Conservation (phyloP, 2,329 filamentous ascomycete species). For the Arthrobotrys entomopaga region DNA sequence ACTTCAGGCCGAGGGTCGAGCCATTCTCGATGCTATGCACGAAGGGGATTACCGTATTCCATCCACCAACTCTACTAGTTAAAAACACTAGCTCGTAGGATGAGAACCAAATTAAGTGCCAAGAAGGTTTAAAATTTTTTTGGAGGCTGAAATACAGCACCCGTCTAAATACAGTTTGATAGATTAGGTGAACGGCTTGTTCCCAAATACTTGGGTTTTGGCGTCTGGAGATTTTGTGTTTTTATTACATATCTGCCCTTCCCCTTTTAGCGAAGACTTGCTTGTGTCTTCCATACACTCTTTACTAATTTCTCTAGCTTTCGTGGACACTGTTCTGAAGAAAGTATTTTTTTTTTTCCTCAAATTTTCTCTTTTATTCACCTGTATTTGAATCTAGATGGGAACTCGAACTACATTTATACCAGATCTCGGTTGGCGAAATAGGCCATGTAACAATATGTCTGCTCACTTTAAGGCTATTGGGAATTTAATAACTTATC, state of each 20-base stretch:
- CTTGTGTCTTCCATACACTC: background rate
- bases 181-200: conserved; percentile 33
- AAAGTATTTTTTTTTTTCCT: conserved; percentile 7
- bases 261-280: conserved; percentile 2
- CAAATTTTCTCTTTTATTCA: background rate
- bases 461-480: conserved; percentile 1
- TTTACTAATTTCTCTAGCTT: conserved; percentile 12
- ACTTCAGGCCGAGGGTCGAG: conserved; percentile 32
- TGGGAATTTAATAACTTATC: background rate
- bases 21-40: conserved; percentile 40
- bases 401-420: conserved; percentile 3
- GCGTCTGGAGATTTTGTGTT: conserved; percentile 44
- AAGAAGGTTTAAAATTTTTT: background rate
- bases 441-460: conserved; percentile 34
- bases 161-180: conserved; percentile 26
- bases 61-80: conserved; percentile 56
- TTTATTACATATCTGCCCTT: conserved; percentile 14
- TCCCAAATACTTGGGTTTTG: conserved; percentile 38
- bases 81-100: background rate
- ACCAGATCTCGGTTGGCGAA: conserved; percentile 14
- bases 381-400: conserved; percentile 12
- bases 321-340: conserved; percentile 7
- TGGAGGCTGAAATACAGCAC: background rate
- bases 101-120: background rate
- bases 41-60: conserved; percentile 57